phyloP scores from a whole-genome alignment of 768 basidiomycete species.

The Pleurotus citrinopileatus region DNA sequence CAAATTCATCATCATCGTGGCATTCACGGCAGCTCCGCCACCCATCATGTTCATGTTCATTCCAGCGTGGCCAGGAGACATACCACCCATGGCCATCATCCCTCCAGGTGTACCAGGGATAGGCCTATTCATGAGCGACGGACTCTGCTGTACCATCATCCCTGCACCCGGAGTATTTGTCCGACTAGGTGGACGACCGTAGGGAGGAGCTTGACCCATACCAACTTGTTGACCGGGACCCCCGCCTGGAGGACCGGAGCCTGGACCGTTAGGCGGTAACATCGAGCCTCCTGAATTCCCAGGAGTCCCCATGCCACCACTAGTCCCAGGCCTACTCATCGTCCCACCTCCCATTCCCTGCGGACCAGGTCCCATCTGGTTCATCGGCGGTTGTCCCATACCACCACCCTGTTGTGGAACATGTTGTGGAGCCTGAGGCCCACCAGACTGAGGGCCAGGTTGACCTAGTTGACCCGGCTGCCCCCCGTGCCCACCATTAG shows the following conservation, averaged over 20 bases:
- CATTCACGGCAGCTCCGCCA: too few relatives aligned
- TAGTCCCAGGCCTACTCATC: constrained; percentile 9
- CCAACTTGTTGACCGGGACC: constrained; percentile 4
- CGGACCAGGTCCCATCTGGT: constrained; percentile 49
- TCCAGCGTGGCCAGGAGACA: constrained; percentile 19
- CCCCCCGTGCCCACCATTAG: constrained; percentile 2
- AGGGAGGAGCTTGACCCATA: constrained; percentile 24
- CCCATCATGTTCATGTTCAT: constrained; percentile 33
- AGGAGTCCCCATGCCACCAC: constrained; percentile 24
- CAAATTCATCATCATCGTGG: background rate
- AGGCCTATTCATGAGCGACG: constrained; percentile 50
- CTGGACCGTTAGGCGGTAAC: constrained; percentile 45
- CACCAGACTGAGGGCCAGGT: constrained; percentile 4
- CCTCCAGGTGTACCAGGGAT: constrained; percentile 27
- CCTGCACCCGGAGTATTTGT: constrained; percentile 48
- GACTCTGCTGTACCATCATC: constrained; percentile 55
- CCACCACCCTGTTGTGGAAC: constrained; percentile 22
- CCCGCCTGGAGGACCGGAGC: constrained; percentile 6
- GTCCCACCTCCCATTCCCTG: constrained; percentile 18
- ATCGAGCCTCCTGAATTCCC: constrained; percentile 32
- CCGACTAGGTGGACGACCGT: constrained; percentile 58
- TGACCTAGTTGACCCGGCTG: constrained; percentile 13
- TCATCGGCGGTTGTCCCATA: constrained; percentile 36
- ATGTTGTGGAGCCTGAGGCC: constrained; percentile 19
- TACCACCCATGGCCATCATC: constrained; percentile 12